Evolutionary conservation across 1,139 yeast genomes (phyloP).

Genomic region (Cylindricascospora bacillispora): DNA sequence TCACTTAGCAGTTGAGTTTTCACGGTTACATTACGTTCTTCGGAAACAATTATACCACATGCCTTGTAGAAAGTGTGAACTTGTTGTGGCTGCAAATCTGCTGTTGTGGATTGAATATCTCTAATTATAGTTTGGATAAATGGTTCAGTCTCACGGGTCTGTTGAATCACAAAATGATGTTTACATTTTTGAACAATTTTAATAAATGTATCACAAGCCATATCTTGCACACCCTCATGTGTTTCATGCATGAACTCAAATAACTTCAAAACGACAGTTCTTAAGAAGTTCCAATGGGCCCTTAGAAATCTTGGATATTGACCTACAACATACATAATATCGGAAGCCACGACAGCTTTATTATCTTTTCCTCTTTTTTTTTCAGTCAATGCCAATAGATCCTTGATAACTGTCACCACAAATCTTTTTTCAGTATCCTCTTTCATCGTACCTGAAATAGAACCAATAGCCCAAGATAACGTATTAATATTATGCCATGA

Average conservation of each 20-base stretch:
- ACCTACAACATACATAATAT: slow-evolving; percentile 98
- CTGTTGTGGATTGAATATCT: slow-evolving; percentile 73
- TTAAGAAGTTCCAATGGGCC: slow-evolving; percentile 96
- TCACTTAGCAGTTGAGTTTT: slow-evolving; percentile 67
- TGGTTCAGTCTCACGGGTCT: slow-evolving; percentile 80
- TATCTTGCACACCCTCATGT: slow-evolving; percentile 98
- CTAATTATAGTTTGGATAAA: slow-evolving; percentile 83
- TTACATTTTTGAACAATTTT: slow-evolving; percentile 92
- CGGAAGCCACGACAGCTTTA: slow-evolving; percentile 97
- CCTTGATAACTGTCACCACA: slow-evolving; percentile 84
- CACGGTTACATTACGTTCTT: slow-evolving; percentile 53
- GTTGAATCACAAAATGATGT: slow-evolving; percentile 83
- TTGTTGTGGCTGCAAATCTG: slow-evolving; percentile 91
- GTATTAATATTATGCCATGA: slow-evolving; percentile 97
- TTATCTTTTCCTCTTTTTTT: slow-evolving; percentile 96
- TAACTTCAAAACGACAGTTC: slow-evolving; percentile 87
- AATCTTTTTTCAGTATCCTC: slow-evolving; percentile 95
- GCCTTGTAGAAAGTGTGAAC: slow-evolving; percentile 97
- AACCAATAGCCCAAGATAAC: slow-evolving; percentile 98
- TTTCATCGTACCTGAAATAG: slow-evolving; percentile 97
- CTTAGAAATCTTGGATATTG: slow-evolving; percentile 95
- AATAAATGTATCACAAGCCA: slow-evolving; percentile 98
- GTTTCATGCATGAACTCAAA: slow-evolving; percentile 99
- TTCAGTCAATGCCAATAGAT: slow-evolving; percentile 79
- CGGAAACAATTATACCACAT: slow-evolving; percentile 86